A percentile compares a stretch with the other conserved stretches of the same genome.
Evolutionary conservation across 345 rosid genomes (phyloP).

Genomic region (Euphorbia lathyris): DNA sequence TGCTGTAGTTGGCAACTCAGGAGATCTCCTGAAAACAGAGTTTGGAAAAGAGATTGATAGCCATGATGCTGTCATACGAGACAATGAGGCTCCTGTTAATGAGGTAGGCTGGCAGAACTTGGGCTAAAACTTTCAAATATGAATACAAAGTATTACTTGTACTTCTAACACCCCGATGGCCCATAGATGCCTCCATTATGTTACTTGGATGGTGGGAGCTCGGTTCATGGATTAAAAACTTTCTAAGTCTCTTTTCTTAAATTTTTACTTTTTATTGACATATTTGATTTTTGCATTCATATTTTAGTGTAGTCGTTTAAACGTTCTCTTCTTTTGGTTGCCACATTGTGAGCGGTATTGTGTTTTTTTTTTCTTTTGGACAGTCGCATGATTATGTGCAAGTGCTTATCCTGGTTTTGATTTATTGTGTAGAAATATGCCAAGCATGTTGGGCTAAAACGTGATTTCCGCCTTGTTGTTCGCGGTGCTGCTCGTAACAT

Average conservation of each 20-base stretch:
- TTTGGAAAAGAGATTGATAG: slow-evolving; percentile 90
- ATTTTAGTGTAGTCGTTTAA: background rate
- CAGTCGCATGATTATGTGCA: slow-evolving; percentile 1
- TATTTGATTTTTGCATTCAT: slow-evolving; percentile 5
- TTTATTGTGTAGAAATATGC: slow-evolving; percentile 64
- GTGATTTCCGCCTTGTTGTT: slow-evolving; percentile 94
- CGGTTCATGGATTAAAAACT: background rate
- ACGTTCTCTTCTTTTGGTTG: background rate
- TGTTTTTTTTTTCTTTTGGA: slow-evolving; percentile 18
- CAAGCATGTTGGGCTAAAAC: slow-evolving; percentile 81
- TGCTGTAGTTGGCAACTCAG: slow-evolving; percentile 95
- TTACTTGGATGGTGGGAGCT: background rate
- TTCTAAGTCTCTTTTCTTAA: background rate
- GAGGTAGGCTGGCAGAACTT: slow-evolving; percentile 38
- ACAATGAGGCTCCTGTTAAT: slow-evolving; percentile 96
- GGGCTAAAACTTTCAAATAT: background rate
- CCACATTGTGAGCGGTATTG: background rate
- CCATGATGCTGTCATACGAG: slow-evolving; percentile 90
- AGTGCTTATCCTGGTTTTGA: slow-evolving; percentile 25
- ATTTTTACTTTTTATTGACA: background rate
- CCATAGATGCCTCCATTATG: background rate
- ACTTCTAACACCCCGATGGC: background rate
- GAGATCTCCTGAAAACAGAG: slow-evolving; percentile 81
- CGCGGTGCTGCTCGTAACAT: slow-evolving; percentile 97
- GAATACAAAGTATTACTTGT: background rate